Evolutionary conservation across 768 basidiomycete species (phyloP).

Genomic region (Leccinum aurantiacum): DNA sequence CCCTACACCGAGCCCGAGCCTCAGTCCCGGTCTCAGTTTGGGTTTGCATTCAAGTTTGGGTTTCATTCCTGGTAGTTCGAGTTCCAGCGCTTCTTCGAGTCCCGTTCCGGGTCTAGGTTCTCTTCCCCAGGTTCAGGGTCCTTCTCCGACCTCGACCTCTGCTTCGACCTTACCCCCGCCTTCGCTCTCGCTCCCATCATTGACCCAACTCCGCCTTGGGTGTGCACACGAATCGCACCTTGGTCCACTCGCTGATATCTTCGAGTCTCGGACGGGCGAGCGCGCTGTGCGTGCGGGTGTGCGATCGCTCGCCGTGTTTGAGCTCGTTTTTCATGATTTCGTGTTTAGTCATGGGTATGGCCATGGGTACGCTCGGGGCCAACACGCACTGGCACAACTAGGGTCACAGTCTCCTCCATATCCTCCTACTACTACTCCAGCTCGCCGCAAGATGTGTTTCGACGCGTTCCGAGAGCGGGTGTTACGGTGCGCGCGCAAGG

Average conservation of each 20-base stretch:
- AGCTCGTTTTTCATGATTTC: constrained; percentile 28
- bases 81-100: neutral
- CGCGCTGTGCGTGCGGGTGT: constrained; percentile 13
- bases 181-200: constrained; percentile 12
- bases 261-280: constrained; percentile 19
- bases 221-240: constrained; percentile 25
- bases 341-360: constrained; percentile 8
- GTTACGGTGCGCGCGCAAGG: constrained; percentile 21
- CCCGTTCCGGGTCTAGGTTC: neutral
- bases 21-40: neutral
- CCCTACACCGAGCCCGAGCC: neutral
- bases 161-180: neutral
- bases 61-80: neutral
- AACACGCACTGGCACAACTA: neutral
- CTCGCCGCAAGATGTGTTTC: constrained; percentile 15
- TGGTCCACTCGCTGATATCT: constrained; percentile 14
- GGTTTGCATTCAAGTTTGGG: neutral
- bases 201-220: constrained; percentile 21
- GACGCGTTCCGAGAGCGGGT: constrained; percentile 23
- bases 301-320: constrained; percentile 13
- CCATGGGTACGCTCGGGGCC: neutral
- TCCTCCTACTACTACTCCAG: neutral
- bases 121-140: neutral
- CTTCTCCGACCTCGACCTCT: neutral
- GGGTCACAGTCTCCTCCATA: neutral